Conservation (phyloP, 179 eudicot species). For the Beta corolliflora region DNA sequence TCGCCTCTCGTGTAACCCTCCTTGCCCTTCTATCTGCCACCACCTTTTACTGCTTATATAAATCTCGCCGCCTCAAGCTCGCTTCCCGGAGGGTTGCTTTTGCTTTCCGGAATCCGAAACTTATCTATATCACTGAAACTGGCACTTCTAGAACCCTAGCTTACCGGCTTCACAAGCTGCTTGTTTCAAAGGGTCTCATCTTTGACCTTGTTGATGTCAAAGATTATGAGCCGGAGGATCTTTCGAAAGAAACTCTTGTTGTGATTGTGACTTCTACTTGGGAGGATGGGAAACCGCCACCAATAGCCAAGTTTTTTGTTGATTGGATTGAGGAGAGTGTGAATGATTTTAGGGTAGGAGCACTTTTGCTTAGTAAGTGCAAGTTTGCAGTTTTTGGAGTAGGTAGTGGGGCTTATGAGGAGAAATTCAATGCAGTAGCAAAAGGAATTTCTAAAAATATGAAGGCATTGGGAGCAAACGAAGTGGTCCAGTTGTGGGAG, state of each 20-base stretch:
- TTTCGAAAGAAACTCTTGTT: conserved; percentile 59
- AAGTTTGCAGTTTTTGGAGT: conserved; percentile 82
- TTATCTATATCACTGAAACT: conserved; percentile 71
- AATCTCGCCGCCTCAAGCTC: conserved; percentile 60
- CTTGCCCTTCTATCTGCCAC: conserved; percentile 80
- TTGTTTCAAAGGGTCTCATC: conserved; percentile 37
- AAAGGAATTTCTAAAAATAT: conserved; percentile 51
- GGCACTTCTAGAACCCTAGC: conserved; percentile 86
- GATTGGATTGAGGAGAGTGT: conserved; percentile 87
- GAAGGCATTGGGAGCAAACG: conserved; percentile 70
- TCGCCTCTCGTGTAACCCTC: conserved; percentile 53
- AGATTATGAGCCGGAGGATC: conserved; percentile 87
- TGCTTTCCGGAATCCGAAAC: conserved; percentile 44
- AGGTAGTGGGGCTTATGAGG: conserved; percentile 79
- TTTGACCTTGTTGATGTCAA: conserved; percentile 69
- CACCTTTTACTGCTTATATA: conserved; percentile 78
- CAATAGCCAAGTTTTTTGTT: conserved; percentile 57
- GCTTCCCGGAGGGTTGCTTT: conserved; percentile 27
- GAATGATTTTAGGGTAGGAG: conserved; percentile 84
- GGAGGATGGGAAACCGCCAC: conserved; percentile 79
- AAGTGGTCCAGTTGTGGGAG: conserved; percentile 60
- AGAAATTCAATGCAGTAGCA: conserved; percentile 65
- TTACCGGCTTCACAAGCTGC: conserved; percentile 52
- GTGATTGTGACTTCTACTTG: conserved; percentile 75
- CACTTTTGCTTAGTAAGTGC: conserved; percentile 53